phyloP scores from a whole-genome alignment of 176 grass and related monocot genomes.

The Carex scoparia region DNA sequence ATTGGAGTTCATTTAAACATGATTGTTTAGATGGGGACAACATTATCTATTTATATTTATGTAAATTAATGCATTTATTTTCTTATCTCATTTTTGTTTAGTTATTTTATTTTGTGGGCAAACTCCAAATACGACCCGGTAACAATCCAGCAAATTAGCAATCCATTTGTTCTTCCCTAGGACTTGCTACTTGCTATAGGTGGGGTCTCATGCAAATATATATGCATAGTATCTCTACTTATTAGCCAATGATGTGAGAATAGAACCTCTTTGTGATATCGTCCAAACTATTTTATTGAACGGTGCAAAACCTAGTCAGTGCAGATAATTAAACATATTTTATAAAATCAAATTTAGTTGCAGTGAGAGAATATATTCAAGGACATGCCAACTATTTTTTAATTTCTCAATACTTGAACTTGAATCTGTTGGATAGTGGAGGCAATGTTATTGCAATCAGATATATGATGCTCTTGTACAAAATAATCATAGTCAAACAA shows the following conservation, averaged over 20 bases:
- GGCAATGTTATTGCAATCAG: neutral
- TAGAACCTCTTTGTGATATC: neutral
- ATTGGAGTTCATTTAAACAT: too few relatives aligned
- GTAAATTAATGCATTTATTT: too few relatives aligned
- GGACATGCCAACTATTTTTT: neutral
- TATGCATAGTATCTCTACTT: conserved; percentile 2
- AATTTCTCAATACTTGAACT: neutral
- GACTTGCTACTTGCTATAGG: neutral
- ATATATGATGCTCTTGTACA: neutral
- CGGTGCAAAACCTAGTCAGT: conserved; percentile 19
- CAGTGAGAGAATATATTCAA: conserved; percentile 8
- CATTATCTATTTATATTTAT: too few relatives aligned
- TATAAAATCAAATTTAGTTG: neutral
- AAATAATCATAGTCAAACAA: neutral
- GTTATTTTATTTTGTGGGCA: too few relatives aligned
- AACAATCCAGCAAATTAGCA: neutral
- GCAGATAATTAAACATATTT: neutral
- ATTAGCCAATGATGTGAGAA: conserved; percentile 17
- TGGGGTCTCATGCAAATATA: neutral
- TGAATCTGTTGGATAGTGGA: conserved; percentile 1
- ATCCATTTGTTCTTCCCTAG: neutral
- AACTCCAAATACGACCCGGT: neutral
- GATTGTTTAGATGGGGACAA: too few relatives aligned
- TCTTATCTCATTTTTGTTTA: too few relatives aligned
- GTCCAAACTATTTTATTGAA: conserved; percentile 1